Evolutionary conservation across 2,329 filamentous ascomycete species (phyloP).

Genomic region (Pyrenophora teres): DNA sequence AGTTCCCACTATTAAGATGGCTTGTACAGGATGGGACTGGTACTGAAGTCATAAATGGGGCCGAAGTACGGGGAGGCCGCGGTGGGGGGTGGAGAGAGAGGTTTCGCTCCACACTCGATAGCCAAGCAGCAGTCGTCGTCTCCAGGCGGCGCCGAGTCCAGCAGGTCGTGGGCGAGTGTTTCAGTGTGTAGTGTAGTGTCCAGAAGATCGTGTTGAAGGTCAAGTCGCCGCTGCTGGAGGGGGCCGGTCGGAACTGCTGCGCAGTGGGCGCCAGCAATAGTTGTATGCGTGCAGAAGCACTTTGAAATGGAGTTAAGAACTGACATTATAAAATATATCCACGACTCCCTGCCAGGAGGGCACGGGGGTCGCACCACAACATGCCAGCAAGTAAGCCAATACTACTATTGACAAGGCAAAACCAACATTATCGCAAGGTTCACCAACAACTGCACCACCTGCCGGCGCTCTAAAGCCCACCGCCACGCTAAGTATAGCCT

Average conservation of each 20-base stretch:
- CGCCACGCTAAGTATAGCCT: too few relatives aligned
- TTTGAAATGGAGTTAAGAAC: conserved; percentile 6
- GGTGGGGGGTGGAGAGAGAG: background rate
- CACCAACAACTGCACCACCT: too few relatives aligned
- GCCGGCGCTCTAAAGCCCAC: too few relatives aligned
- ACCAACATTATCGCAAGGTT: too few relatives aligned
- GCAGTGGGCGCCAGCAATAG: conserved; percentile 11
- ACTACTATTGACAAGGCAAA: too few relatives aligned
- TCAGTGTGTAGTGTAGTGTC: background rate
- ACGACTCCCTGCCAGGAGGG: too few relatives aligned
- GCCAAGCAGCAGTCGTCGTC: conserved; percentile 10
- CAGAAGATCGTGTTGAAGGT: conserved; percentile 1
- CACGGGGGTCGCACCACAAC: too few relatives aligned
- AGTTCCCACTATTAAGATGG: conserved; percentile 2
- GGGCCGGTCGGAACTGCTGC: conserved; percentile 13
- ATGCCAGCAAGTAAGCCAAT: too few relatives aligned
- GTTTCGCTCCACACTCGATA: conserved; percentile 12
- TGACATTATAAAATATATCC: too few relatives aligned
- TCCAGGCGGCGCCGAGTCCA: conserved; percentile 1
- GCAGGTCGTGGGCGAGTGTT: background rate
- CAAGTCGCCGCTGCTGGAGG: background rate
- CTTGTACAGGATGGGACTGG: conserved; percentile 6
- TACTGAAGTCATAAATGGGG: conserved; percentile 3
- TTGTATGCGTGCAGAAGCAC: conserved; percentile 29
- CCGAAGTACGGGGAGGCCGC: conserved; percentile 13